Conservation (phyloP, 768 basidiomycete species). For the Termitomyces sp. region DNA sequence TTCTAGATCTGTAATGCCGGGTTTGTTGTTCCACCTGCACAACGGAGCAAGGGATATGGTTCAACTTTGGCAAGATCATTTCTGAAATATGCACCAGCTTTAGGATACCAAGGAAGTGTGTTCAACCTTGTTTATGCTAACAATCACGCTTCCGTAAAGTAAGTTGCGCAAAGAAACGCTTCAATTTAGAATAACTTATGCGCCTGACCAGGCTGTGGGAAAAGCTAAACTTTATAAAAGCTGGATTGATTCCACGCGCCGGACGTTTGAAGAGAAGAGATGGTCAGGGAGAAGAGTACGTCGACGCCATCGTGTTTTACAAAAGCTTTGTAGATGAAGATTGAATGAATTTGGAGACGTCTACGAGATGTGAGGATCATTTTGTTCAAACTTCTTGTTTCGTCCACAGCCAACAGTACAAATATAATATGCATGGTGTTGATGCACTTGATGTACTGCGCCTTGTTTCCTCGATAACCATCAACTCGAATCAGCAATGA, state of each 20-base stretch:
- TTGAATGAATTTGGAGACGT: not conserved
- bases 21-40: constrained; percentile 68
- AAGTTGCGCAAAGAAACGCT: constrained; percentile 16
- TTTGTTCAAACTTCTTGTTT: not conserved
- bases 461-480: too few species aligned
- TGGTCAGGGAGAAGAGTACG: constrained; percentile 78
- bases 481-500: not conserved
- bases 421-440: not conserved
- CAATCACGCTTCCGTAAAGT: constrained; percentile 74
- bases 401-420: not conserved
- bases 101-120: constrained; percentile 77
- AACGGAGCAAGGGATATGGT: constrained; percentile 68
- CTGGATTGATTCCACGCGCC: constrained; percentile 71
- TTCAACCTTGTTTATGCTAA: constrained; percentile 92
- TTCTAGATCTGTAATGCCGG: constrained; percentile 84
- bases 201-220: constrained; percentile 67
- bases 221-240: constrained; percentile 70
- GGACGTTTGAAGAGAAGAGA: constrained; percentile 67
- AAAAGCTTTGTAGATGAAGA: constrained; percentile 58
- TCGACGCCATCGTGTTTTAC: constrained; percentile 85
- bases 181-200: not conserved
- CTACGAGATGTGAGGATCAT: not conserved
- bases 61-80: constrained; percentile 71
- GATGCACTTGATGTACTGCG: not conserved
- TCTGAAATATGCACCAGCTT: constrained; percentile 72